phyloP scores from a whole-genome alignment of 2,329 filamentous ascomycete genomes.

The Xylaria hypoxylon region DNA sequence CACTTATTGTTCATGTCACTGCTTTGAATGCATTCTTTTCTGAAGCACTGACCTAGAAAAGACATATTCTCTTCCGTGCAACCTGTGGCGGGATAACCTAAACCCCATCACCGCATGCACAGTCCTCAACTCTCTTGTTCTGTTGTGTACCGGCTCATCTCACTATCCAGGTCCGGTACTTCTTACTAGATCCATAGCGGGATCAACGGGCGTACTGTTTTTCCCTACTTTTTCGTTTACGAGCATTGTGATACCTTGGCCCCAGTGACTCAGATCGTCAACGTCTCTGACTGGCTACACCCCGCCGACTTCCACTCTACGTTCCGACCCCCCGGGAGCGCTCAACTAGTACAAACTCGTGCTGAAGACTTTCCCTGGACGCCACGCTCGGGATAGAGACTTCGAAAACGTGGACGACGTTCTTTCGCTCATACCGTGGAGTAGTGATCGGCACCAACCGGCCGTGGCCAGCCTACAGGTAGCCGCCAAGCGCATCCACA shows the following conservation, averaged over 20 bases:
- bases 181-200: background rate
- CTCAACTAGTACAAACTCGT: slow-evolving; percentile 24
- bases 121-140: slow-evolving; percentile 7
- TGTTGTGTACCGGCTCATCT: slow-evolving; percentile 12
- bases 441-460: slow-evolving; percentile 23
- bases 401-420: slow-evolving; percentile 35
- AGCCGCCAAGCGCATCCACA: slow-evolving; percentile 33
- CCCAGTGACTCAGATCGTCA: slow-evolving; percentile 8
- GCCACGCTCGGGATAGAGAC: slow-evolving; percentile 2
- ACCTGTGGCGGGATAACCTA: slow-evolving; percentile 14
- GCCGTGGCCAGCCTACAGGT: slow-evolving; percentile 26
- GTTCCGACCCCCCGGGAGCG: slow-evolving; percentile 31
- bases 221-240: slow-evolving; percentile 40
- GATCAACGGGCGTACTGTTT: slow-evolving; percentile 14
- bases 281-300: slow-evolving; percentile 30
- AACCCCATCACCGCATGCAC: background rate
- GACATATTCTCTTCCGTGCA: slow-evolving; percentile 3
- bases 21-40: background rate
- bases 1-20: background rate
- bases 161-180: background rate
- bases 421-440: slow-evolving; percentile 28
- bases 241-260: slow-evolving; percentile 40
- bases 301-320: slow-evolving; percentile 15
- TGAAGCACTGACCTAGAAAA: background rate
- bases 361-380: background rate